Percentiles rank a stretch among this genome's conserved stretches.
Conservation (phyloP, 2,329 filamentous ascomycete species). For the Colletotrichum sublineola region DNA sequence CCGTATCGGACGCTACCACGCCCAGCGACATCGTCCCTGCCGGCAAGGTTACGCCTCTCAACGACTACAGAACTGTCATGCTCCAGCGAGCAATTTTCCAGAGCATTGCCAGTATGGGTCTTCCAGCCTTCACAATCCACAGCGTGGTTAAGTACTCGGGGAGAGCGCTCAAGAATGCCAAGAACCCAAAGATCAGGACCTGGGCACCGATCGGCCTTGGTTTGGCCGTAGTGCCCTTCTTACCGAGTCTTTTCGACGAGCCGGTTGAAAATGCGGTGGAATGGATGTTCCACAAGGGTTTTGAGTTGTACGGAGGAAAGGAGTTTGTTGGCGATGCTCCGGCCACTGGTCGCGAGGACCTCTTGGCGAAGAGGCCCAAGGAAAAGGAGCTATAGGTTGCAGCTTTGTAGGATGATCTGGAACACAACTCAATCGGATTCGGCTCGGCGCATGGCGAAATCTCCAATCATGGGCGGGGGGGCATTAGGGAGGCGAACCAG, state of each 20-base stretch:
- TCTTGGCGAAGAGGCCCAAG: constrained; percentile 53
- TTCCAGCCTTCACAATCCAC: constrained; percentile 95
- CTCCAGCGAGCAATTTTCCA: constrained; percentile 92
- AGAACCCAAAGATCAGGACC: constrained; percentile 81
- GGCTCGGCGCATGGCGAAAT: constrained; percentile 32
- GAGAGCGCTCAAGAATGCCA: constrained; percentile 83
- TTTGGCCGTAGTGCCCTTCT: constrained; percentile 81
- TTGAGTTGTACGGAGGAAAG: constrained; percentile 77
- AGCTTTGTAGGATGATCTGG: constrained; percentile 20
- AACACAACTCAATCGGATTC: constrained; percentile 27
- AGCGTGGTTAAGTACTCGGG: constrained; percentile 92
- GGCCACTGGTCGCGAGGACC: constrained; percentile 64
- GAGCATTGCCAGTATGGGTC: constrained; percentile 89
- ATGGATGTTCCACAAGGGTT: constrained; percentile 87
- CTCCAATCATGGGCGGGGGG: constrained; percentile 2
- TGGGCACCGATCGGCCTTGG: constrained; percentile 93
- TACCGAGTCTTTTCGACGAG: constrained; percentile 89
- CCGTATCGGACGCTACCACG: constrained; percentile 31
- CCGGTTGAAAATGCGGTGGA: constrained; percentile 94
- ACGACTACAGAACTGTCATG: constrained; percentile 94
- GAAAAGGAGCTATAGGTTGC: constrained; percentile 41
- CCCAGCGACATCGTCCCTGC: constrained; percentile 46
- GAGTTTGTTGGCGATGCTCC: constrained; percentile 68
- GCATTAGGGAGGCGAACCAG: background rate
- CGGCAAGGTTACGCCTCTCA: constrained; percentile 74